A percentile compares a stretch with the other conserved stretches of the same genome.
Conservation (phyloP, 1,284 basidiomycete genomes). For the Cystobasidium pallidum region DNA sequence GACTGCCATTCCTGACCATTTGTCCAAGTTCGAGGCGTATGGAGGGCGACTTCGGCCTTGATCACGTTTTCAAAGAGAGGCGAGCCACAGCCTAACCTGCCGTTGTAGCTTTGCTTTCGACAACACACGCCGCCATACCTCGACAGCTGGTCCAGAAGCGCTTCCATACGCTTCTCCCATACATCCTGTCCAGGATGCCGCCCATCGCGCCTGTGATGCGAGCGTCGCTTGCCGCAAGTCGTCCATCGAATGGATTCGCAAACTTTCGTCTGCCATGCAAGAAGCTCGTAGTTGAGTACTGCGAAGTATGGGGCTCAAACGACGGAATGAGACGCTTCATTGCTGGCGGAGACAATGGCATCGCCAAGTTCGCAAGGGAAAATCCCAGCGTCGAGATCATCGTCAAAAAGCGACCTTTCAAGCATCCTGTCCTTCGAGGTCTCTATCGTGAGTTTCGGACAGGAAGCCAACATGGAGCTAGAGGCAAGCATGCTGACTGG, state of each 20-base stretch:
- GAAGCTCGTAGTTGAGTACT: constrained; percentile 76
- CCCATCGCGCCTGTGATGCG: constrained; percentile 28
- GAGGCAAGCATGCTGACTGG: background rate
- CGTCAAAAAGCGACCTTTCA: constrained; percentile 56
- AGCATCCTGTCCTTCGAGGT: constrained; percentile 58
- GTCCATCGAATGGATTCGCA: constrained; percentile 29
- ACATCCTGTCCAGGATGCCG: constrained; percentile 9
- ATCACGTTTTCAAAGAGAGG: background rate
- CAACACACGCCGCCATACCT: too few species aligned
- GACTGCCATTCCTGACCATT: constrained; percentile 13
- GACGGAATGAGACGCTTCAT: constrained; percentile 70
- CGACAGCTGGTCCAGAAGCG: too few species aligned
- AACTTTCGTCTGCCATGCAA: constrained; percentile 48
- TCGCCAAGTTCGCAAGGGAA: constrained; percentile 54
- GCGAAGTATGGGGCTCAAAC: constrained; percentile 76
- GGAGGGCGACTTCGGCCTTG: background rate
- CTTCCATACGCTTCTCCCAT: too few species aligned
- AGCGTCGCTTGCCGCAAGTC: constrained; percentile 30
- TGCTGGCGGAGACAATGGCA: constrained; percentile 49
- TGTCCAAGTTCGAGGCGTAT: too few species aligned
- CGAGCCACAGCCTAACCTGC: too few species aligned
- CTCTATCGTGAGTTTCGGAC: constrained; percentile 57
- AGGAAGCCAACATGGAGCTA: background rate
- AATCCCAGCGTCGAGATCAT: constrained; percentile 59
- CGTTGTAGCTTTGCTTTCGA: too few species aligned